Evolutionary conservation across 495 filamentous ascomycete genomes (phyloP).

Genomic region (Podospora comata): DNA sequence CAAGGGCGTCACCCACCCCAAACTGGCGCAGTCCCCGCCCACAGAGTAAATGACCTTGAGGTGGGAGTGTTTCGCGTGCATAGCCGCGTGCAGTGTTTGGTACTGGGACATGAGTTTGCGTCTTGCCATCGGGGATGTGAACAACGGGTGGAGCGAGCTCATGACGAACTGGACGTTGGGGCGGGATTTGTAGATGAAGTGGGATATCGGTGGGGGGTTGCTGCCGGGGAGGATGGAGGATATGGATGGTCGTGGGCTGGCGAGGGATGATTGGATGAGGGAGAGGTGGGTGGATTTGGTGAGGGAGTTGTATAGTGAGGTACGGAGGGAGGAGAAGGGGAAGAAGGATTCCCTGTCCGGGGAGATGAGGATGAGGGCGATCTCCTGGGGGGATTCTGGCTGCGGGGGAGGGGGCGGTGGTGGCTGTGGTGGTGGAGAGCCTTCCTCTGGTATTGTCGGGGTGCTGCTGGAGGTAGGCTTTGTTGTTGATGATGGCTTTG

Average conservation of each 20-base stretch:
- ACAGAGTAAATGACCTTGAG: constrained; percentile 82
- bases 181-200: constrained; percentile 92
- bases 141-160: constrained; percentile 75
- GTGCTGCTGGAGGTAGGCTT: constrained; percentile 21
- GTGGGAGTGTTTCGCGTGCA: constrained; percentile 77
- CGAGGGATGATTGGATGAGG: constrained; percentile 68
- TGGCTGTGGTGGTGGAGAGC: constrained; percentile 18
- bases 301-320: constrained; percentile 71
- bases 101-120: constrained; percentile 82
- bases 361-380: constrained; percentile 90
- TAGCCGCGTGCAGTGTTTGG: constrained; percentile 72
- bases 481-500: constrained; percentile 21
- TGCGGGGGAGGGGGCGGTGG: neutral
- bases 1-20: constrained; percentile 85
- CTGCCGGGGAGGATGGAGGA: constrained; percentile 77
- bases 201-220: constrained; percentile 48
- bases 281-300: constrained; percentile 71
- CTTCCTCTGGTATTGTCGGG: constrained; percentile 17
- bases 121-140: constrained; percentile 47
- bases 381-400: constrained; percentile 56
- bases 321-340: constrained; percentile 79
- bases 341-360: constrained; percentile 91
- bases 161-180: constrained; percentile 94
- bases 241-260: constrained; percentile 61
- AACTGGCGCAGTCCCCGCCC: constrained; percentile 65